These are phyloP conservation scores for Dactylonectria estremocensis DNA, from an alignment of 2,329 filamentous ascomycete species.

Conservation along the genomic window DNA sequence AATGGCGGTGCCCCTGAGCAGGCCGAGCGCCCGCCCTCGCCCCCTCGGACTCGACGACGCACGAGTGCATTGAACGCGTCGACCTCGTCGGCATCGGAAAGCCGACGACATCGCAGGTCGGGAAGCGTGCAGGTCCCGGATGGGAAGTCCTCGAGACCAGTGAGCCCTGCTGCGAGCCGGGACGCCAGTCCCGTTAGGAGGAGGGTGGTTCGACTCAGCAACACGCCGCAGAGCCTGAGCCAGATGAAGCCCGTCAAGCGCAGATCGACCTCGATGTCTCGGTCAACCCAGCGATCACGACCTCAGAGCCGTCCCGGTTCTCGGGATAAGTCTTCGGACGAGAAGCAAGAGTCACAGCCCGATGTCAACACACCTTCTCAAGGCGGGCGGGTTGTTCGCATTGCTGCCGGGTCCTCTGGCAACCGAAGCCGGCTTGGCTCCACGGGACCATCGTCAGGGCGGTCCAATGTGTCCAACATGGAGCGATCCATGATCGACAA, in stretches of 20 bases:
- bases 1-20: constrained; percentile 71
- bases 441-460: constrained; percentile 55
- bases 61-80: constrained; percentile 64
- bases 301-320: constrained; percentile 58
- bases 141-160: constrained; percentile 55
- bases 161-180: constrained; percentile 63
- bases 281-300: constrained; percentile 50
- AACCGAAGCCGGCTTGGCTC: constrained; percentile 57
- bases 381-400: constrained; percentile 68
- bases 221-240: constrained; percentile 62
- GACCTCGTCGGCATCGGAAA: constrained; percentile 59
- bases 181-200: constrained; percentile 70
- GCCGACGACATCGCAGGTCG: constrained; percentile 63
- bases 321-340: constrained; percentile 59
- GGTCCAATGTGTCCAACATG: constrained; percentile 50
- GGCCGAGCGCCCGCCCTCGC: constrained; percentile 58
- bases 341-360: constrained; percentile 53
- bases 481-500: constrained; percentile 54
- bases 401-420: constrained; percentile 67
- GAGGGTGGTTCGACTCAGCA: constrained; percentile 71
- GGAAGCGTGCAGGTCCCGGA: constrained; percentile 62
- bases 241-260: constrained; percentile 60
- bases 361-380: constrained; percentile 70
- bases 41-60: constrained; percentile 65
- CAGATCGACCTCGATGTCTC: constrained; percentile 67